Base-by-base conservation (phyloP, 768 basidiomycete genomes). In the Pholiota molesta region DNA sequence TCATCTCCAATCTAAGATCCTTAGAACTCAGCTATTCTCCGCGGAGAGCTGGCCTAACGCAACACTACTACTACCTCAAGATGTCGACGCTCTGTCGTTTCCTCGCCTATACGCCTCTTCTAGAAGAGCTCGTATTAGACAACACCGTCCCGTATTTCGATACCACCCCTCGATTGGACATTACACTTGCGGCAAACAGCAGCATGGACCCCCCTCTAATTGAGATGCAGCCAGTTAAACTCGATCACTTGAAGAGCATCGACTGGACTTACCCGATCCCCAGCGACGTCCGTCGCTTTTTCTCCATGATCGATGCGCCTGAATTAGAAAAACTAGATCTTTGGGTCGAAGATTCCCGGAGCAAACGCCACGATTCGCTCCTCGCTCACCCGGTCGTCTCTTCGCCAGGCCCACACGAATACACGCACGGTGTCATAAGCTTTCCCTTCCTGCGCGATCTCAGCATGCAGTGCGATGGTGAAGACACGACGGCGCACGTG, bases 201-300 rank as follows among this genome's bases (percentile, higher is more conserved):
- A 8, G 52, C 44, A 35, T 62, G n/a, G 45, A 47, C 37, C 56
- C 56, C 28, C 31, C 31, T 56, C 19, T 61, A 49, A 60, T 60
- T n/a, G 62, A 63, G 44, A 68, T 68, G 68, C 40, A 63, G 31
- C 65, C 75, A 29, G 63, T 80, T 55, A 71, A 70, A 55, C 74
- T 86, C 35, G 69, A 66, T 4, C 72, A 75, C 59, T 68, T 86
- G 59, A 80, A 74, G 55, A 70, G 64, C n/a, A 67, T 86, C 47
- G 79, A 81, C 33, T 85, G 83, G 82, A 80, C 76, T 49, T 80
- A 75, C 61, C 81, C 81, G 17, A 78, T 72, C 54, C 69, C 77
- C 51, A 71, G 68, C 39, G 82, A 81, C 53, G 66, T 84, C 49
- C 76, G 78, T 55, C 71, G 75, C 31, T 73, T 86, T 49, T 68